Percentiles rank a stretch among this genome's conserved stretches.
Evolutionary conservation across 176 grass and related monocot species (phyloP).

Genomic region (bread wheat (Triticum aestivum)): DNA sequence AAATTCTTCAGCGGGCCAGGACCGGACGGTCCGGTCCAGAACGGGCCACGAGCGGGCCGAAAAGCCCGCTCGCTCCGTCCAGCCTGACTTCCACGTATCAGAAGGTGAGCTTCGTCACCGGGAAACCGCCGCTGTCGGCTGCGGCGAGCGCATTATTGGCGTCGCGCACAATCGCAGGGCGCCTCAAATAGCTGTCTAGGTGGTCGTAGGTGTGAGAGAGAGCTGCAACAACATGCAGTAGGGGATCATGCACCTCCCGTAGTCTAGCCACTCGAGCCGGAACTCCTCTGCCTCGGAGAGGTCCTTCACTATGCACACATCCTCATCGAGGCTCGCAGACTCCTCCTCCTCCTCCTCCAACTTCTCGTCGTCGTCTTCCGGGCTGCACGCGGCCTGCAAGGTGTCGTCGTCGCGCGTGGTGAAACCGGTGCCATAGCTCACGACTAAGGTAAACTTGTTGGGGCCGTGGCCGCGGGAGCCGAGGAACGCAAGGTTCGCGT

Average conservation of each 20-base stretch:
- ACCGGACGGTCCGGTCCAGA: no score
- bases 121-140: background rate
- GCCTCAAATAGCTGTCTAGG: background rate
- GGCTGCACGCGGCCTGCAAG: no score
- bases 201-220: background rate
- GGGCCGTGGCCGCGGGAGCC: background rate
- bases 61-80: no score
- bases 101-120: background rate
- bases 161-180: background rate
- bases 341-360: no score
- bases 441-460: background rate
- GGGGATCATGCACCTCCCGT: background rate
- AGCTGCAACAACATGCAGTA: no score
- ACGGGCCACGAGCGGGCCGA: no score
- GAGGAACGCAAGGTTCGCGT: background rate
- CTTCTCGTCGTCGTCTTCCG: no score
- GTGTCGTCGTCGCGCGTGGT: background rate
- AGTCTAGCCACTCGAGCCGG: background rate
- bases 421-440: no score
- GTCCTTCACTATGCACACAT: no score
- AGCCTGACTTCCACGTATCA: background rate
- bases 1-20: no score
- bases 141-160: background rate
- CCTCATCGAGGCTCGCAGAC: no score
- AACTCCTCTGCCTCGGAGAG: background rate